Evolutionary conservation across 495 filamentous ascomycete genomes (phyloP).

Genomic region (Aspergillus kassunensis): DNA sequence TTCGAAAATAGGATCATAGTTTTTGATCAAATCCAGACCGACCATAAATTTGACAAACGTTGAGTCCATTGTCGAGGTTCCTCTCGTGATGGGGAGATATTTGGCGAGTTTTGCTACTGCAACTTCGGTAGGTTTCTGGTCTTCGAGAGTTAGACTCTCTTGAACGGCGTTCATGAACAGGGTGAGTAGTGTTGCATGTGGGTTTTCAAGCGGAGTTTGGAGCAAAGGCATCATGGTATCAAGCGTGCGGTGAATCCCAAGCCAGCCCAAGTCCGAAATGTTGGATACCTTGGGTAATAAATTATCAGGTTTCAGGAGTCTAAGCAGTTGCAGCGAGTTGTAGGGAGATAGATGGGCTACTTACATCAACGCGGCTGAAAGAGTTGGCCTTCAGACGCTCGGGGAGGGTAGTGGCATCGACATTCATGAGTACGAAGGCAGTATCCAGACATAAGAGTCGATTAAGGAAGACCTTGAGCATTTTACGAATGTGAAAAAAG

Average conservation of each 20-base stretch:
- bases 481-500: conserved; percentile 20
- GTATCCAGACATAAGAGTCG: background rate
- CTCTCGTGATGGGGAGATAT: background rate
- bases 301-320: background rate
- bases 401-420: conserved; percentile 5
- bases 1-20: background rate
- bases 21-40: background rate
- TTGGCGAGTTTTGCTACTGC: background rate
- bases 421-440: background rate
- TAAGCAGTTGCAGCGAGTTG: too few species aligned
- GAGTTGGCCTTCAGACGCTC: conserved; percentile 2
- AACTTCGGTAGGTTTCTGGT: background rate
- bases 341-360: background rate
- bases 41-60: background rate
- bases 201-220: background rate
- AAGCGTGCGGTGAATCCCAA: background rate
- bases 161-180: background rate
- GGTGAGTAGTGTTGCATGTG: conserved; percentile 1
- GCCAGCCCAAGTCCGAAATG: background rate
- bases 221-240: background rate
- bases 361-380: conserved; percentile 17
- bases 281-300: conserved; percentile 2
- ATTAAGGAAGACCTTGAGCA: conserved; percentile 11
- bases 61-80: background rate
- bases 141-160: background rate